Conservation (phyloP, 768 basidiomycete genomes). For the Lentinula detonsa region DNA sequence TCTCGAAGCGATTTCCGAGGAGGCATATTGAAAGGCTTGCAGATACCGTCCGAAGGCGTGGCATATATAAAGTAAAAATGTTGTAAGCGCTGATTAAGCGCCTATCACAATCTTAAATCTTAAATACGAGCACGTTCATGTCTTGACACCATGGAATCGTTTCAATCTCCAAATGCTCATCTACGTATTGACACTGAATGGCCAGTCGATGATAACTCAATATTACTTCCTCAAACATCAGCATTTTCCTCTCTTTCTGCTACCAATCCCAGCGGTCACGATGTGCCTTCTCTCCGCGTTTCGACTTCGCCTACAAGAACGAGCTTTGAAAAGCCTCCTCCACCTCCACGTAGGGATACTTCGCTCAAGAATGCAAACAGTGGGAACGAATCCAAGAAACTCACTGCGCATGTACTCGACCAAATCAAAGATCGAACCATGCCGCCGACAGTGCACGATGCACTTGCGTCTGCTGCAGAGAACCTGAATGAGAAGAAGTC, state of each 20-base stretch:
- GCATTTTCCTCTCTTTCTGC: not conserved
- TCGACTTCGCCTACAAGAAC: not conserved
- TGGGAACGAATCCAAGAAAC: conserved; percentile 60
- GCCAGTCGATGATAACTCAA: not conserved
- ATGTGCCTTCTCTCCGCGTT: conserved; percentile 4
- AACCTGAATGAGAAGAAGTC: conserved; percentile 26
- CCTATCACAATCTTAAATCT: too few species aligned
- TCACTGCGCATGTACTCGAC: conserved; percentile 57
- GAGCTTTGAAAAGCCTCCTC: conserved; percentile 16
- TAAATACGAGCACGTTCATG: too few species aligned
- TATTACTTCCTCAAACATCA: not conserved
- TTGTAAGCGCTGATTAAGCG: too few species aligned
- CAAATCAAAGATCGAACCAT: conserved; percentile 53
- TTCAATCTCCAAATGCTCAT: not conserved
- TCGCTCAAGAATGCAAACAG: conserved; percentile 30
- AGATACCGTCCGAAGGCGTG: not conserved
- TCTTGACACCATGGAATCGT: not conserved
- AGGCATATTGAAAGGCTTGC: conserved; percentile 3
- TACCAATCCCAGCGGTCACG: not conserved
- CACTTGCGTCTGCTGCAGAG: conserved; percentile 21
- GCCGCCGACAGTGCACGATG: conserved; percentile 48
- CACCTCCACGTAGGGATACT: conserved; percentile 14
- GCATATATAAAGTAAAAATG: not conserved
- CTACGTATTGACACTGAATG: not conserved
- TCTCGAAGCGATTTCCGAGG: conserved; percentile 9